A percentile compares a stretch with the other conserved stretches of the same genome.
Evolutionary conservation across 2,329 filamentous ascomycete species (phyloP).

Genomic region (Botrytis byssoidea): DNA sequence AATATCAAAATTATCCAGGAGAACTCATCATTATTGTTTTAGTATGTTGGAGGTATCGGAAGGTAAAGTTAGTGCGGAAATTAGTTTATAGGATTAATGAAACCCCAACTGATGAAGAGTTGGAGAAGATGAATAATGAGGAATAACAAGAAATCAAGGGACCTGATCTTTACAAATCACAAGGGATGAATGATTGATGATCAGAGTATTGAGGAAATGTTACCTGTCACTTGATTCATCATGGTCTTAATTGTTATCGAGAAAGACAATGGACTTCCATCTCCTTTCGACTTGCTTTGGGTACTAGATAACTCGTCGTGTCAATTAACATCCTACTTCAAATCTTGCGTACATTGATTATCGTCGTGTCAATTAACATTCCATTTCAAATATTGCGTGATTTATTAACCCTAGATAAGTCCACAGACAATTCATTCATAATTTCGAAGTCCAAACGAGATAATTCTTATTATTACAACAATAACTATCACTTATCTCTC

Average conservation of each 20-base stretch:
- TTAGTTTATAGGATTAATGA: background rate
- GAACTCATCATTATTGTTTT: background rate
- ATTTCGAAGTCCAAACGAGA: background rate
- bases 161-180: background rate
- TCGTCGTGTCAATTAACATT: background rate
- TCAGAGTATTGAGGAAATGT: background rate
- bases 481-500: background rate
- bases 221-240: background rate
- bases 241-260: background rate
- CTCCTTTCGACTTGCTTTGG: background rate
- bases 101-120: background rate
- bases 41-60: background rate
- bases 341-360: background rate
- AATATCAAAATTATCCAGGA: too few species aligned
- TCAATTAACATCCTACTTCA: background rate
- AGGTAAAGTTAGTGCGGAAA: background rate
- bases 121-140: background rate
- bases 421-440: background rate
- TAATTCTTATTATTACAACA: background rate
- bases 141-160: background rate
- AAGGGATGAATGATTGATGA: background rate
- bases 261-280: background rate
- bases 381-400: background rate
- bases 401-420: background rate
- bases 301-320: background rate